Evolutionary conservation across 208 protist genomes (phyloP), one percentile per base, ranked within the genome.

Genomic region (Trypanosoma boissoni): DNA sequence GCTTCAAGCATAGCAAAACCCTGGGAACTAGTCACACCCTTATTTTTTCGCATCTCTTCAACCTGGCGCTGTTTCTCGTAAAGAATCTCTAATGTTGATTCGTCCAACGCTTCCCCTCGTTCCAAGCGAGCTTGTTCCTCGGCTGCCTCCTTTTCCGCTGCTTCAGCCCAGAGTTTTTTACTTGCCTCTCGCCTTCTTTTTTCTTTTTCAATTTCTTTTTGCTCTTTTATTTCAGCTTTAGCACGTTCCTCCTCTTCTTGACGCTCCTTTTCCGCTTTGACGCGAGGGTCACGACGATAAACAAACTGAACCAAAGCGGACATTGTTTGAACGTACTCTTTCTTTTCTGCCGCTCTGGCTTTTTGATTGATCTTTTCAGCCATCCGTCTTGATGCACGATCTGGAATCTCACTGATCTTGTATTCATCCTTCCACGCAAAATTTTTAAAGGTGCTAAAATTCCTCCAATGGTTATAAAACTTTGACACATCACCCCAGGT

Each of bases 341-440:
- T 93, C 63, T 89, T 93, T 3, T 86, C 89, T 18, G 70, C 58
- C 34, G 60, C 64, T 20, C 89, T 83, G 1, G 70, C 77, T 58
- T 95, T 95, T 70, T 80, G 77, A 68, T 95, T 95, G 60, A 95
- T 88, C 36, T 86, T 72, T 23, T 89, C 83, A 8, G 89, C 89
- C 70, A 77, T 75, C 50, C 89, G 66, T n/a, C 89, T 78, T 14
- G 81, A 87, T 58, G 87, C 87, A 41, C 89, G 86, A 62, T 95
- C 89, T 58, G 85, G 75, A 74, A 95, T 93, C 53, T 93, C 83
- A 48, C 83, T 93, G 45, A 91, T 74, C 61, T 95, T 95, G 77
- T 95, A 95, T 63, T 92, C 86, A 57, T 95, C 89, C 69, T 92
- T 89, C 84, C 85, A 95, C 21, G 82, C 78, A 76, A 95, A 95